Evolutionary conservation across 1,139 yeast species (phyloP).

Genomic region (Yamadazyma aaseri): DNA sequence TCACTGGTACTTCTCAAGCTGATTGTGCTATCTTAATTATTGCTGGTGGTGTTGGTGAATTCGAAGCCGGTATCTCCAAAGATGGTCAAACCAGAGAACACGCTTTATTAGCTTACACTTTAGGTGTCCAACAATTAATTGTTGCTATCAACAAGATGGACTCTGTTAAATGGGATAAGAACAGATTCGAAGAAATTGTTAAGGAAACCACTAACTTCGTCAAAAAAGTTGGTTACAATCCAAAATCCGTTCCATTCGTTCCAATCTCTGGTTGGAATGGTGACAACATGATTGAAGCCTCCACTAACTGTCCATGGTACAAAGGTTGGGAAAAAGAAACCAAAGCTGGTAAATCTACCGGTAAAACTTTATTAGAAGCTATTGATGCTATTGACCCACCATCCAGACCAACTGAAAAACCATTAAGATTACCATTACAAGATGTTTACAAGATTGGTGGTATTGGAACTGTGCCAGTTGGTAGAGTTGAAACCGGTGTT

Average conservation of each 20-base stretch:
- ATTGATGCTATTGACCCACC: constrained; percentile 84
- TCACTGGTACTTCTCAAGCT: constrained; percentile 91
- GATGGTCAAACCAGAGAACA: constrained; percentile 95
- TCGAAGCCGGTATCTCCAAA: constrained; percentile 93
- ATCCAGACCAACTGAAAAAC: constrained; percentile 90
- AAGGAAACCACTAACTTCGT: constrained; percentile 86
- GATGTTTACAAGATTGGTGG: constrained; percentile 94
- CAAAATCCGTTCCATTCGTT: constrained; percentile 87
- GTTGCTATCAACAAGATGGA: constrained; percentile 90
- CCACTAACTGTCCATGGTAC: constrained; percentile 88
- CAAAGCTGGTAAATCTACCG: constrained; percentile 75
- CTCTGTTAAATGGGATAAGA: constrained; percentile 82
- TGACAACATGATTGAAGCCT: constrained; percentile 87
- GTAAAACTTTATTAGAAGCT: constrained; percentile 87
- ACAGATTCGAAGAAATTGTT: constrained; percentile 72
- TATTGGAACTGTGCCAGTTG: constrained; percentile 93
- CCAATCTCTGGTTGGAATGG: constrained; percentile 95
- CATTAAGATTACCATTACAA: constrained; percentile 88
- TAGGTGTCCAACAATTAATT: constrained; percentile 81
- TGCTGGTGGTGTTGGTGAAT: constrained; percentile 93
- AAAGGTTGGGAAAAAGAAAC: constrained; percentile 88
- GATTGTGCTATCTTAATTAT: constrained; percentile 89
- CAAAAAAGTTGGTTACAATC: constrained; percentile 94
- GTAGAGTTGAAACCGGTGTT: constrained; percentile 91
- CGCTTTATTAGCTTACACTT: constrained; percentile 86